Base-by-base conservation (phyloP, 169 alveolate genomes). In the Cardiosporidium cionae region DNA sequence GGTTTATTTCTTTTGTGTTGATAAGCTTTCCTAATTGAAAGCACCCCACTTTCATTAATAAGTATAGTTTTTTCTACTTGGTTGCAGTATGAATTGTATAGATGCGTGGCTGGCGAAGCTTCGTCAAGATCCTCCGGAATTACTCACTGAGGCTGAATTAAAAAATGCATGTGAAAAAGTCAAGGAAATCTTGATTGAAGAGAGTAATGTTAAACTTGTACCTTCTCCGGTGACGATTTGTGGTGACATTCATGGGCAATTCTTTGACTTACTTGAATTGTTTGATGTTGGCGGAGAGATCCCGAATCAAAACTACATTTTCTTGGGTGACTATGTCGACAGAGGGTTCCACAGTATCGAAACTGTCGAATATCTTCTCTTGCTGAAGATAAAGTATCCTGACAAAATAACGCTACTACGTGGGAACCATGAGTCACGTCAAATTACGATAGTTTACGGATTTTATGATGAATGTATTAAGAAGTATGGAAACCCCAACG, bases 221-320 rank as follows among this genome's bases (percentile, higher is more conserved):
- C 70, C 85, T 34, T 87, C 93, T 16, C 98, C 98, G 23, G 97
- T 94, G 16, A 91, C 97, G 4, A 94, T 95, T 25, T 94, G 95
- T 64, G 99, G 99, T 7, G 99, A 96, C 81, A 94, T 96, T 65
- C 99, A 96, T 77, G 99, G 99, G 9, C 97, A 97, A 85, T 94
- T 96, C 84, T 88, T 87, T 87, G 99, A 97, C 78, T 85, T 97
- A 58, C 80, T 94, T 80, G 98, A 96, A 78, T 84, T 95, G 54
- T 95, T 96, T 72, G 88, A 95, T 70, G 91, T 94, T 34, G 99
- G 97, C 23, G 96, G 96, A 23, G 65, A 79, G 22, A 87, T 95
- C 22, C 98, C 98, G 23, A 97, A 95, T 58, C 91, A 96, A n/a
- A 95, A 93, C 84, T 96, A 95, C 80, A 79, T 96, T 35, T 96